A percentile compares a stretch with the other conserved stretches of the same genome.
These are phyloP conservation scores for Heliamphora pulchella DNA, from an alignment of 179 eudicot genomes.

Conservation along the genomic window DNA sequence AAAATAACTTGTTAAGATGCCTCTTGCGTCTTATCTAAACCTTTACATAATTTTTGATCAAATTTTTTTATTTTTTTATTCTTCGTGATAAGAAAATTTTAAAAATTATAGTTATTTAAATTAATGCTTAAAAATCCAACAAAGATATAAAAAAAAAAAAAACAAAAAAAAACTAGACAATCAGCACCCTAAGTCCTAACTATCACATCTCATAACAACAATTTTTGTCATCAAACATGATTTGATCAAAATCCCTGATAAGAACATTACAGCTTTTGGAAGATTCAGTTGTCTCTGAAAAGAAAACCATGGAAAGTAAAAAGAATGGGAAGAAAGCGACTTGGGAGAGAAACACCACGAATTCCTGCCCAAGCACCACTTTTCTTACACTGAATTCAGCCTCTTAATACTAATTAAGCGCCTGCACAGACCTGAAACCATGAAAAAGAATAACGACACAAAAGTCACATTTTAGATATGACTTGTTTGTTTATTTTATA, in stretches of 20 bases:
- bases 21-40: too few species aligned
- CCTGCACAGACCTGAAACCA: conserved; percentile 9
- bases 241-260: neutral
- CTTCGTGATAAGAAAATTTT: too few species aligned
- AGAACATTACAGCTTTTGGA: neutral
- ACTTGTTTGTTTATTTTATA: neutral
- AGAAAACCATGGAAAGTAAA: neutral
- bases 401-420: neutral
- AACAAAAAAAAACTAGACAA: too few species aligned
- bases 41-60: too few species aligned
- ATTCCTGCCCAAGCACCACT: neutral
- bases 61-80: too few species aligned
- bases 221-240: neutral
- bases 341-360: neutral
- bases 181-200: too few species aligned
- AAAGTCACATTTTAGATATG: too few species aligned
- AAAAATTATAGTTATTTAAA: too few species aligned
- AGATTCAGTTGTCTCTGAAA: neutral
- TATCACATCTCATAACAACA: neutral
- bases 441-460: neutral
- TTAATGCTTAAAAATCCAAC: too few species aligned
- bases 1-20: too few species aligned
- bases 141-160: too few species aligned
- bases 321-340: conserved; percentile 5
- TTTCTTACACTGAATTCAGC: neutral